Percentiles rank a stretch among this genome's conserved stretches.
Evolutionary conservation across 129 eudicot species (phyloP).

Genomic region (Artemisia annua): DNA sequence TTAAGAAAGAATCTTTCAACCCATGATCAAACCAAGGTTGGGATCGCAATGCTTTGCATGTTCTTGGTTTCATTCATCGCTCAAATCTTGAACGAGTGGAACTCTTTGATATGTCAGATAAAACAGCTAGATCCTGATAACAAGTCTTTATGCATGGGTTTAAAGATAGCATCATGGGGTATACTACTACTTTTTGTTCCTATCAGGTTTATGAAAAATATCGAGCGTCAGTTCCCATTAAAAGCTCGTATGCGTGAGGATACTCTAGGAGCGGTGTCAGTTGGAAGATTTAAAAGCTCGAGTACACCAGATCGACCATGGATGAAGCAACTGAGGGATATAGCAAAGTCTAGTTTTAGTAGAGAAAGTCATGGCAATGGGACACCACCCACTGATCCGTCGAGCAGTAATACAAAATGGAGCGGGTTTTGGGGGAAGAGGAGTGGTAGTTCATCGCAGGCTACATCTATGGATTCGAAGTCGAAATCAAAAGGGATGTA

Average conservation of each 20-base stretch:
- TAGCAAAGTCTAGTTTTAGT: slow-evolving; percentile 76
- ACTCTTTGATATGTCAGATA: slow-evolving; percentile 61
- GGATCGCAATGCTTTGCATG: slow-evolving; percentile 60
- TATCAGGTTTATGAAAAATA: slow-evolving; percentile 40
- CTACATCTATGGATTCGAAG: slow-evolving; percentile 55
- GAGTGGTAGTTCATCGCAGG: slow-evolving; percentile 63
- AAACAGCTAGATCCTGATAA: slow-evolving; percentile 58
- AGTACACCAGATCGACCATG: slow-evolving; percentile 59
- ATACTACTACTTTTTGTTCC: slow-evolving; percentile 60
- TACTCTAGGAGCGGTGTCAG: slow-evolving; percentile 19
- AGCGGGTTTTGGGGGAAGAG: slow-evolving; percentile 72
- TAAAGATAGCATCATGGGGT: slow-evolving; percentile 64
- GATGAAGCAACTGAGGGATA: slow-evolving; percentile 74
- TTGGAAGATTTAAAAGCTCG: slow-evolving; percentile 43
- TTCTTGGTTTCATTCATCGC: slow-evolving; percentile 54
- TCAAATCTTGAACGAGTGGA: slow-evolving; percentile 75
- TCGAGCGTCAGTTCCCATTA: slow-evolving; percentile 38
- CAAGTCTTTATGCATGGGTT: slow-evolving; percentile 49
- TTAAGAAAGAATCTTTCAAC: slow-evolving; percentile 40
- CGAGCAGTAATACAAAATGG: slow-evolving; percentile 59
- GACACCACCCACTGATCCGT: slow-evolving; percentile 50
- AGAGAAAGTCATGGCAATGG: slow-evolving; percentile 34
- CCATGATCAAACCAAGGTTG: slow-evolving; percentile 44
- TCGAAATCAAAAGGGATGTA: slow-evolving; percentile 62
- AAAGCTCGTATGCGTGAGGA: slow-evolving; percentile 16